Evolutionary conservation across 768 basidiomycete genomes (phyloP).

Genomic region (Hericium coralloides): DNA sequence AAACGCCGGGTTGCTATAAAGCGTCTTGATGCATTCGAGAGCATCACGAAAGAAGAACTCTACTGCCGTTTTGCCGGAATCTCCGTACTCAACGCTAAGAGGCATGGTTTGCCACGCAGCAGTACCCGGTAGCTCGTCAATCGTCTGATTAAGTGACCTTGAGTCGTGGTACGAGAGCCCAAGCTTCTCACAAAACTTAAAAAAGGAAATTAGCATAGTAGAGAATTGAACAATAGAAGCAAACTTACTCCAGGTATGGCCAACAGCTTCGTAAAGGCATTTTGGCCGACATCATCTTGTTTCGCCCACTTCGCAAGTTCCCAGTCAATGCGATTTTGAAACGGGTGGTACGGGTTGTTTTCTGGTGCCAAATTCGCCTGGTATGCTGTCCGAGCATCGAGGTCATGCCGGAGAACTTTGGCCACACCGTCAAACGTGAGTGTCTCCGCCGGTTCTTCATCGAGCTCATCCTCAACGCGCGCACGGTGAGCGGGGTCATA

Average conservation of each 20-base stretch:
- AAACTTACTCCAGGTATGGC: slow-evolving; percentile 8
- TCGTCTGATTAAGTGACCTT: no score
- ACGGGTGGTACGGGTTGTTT: slow-evolving; percentile 8
- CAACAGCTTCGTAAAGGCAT: slow-evolving; percentile 10
- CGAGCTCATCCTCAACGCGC: neutral
- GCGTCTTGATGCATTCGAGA: no score
- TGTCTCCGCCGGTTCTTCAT: neutral
- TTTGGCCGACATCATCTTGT: slow-evolving; percentile 7
- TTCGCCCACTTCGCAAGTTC: slow-evolving; percentile 15
- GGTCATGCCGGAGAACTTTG: neutral
- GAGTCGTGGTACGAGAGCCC: no score
- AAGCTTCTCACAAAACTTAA: no score
- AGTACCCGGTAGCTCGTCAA: no score
- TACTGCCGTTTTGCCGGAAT: no score
- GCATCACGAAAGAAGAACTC: no score
- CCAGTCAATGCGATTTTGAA: slow-evolving; percentile 7
- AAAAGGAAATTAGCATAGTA: no score
- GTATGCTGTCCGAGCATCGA: neutral
- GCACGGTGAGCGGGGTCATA: neutral
- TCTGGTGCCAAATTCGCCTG: neutral
- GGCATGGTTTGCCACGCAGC: no score
- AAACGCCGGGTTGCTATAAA: no score
- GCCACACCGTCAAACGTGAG: neutral
- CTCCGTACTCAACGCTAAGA: no score
- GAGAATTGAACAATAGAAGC: neutral